Percentiles rank a stretch among this genome's conserved stretches.
Conservation (phyloP, 179 eudicot species). For the Beta lomatogona region DNA sequence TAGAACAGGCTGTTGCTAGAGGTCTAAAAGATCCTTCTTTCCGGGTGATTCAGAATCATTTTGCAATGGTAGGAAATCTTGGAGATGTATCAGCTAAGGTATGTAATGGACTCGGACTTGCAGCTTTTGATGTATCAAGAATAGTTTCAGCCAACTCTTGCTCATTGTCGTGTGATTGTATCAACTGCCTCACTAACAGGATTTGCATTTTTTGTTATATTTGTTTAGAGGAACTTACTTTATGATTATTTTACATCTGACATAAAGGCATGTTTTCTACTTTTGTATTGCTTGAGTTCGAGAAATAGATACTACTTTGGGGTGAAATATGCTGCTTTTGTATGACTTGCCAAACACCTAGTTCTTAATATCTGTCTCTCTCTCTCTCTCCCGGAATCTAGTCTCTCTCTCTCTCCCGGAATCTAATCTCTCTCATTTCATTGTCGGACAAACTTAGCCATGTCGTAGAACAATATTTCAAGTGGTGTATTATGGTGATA, state of each 20-base stretch:
- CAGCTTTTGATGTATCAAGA: background rate
- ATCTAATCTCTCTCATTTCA: background rate
- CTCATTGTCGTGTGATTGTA: background rate
- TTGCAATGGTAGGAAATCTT: conserved; percentile 81
- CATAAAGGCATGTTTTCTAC: background rate
- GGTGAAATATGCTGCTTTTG: too few species aligned
- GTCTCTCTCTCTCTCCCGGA: background rate
- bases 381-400: too few species aligned
- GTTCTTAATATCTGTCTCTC: background rate
- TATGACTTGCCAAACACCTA: background rate
- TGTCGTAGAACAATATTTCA: background rate
- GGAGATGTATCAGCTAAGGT: conserved; percentile 98
- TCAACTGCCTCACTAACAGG: background rate
- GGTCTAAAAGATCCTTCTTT: conserved; percentile 95
- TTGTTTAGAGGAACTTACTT: background rate
- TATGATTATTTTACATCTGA: background rate
- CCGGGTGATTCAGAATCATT: conserved; percentile 92
- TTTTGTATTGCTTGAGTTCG: background rate
- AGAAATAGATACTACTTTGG: background rate
- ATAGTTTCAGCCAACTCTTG: background rate
- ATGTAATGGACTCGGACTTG: conserved; percentile 10
- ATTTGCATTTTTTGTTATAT: background rate
- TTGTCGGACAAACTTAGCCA: background rate
- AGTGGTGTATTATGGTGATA: background rate
- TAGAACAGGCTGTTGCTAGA: conserved; percentile 83